These are phyloP conservation scores for Trypanosoma melophagium DNA, from an alignment of 208 protist genomes.

Conservation along the genomic window DNA sequence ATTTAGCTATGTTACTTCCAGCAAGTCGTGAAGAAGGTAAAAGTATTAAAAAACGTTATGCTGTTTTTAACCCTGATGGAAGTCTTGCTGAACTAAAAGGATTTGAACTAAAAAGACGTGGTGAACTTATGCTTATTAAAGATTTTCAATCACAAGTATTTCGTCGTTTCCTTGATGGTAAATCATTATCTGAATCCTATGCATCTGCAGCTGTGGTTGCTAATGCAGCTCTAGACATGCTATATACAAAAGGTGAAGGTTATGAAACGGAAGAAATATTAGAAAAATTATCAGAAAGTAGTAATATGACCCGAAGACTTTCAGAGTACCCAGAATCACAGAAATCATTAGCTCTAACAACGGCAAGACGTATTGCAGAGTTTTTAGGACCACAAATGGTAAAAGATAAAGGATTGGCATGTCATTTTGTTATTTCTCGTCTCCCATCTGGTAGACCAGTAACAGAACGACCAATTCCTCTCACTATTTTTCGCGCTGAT, in stretches of 20 bases:
- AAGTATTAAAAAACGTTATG: conserved; percentile 99
- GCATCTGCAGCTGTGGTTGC: conserved; percentile 94
- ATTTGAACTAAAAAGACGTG: conserved; percentile 99
- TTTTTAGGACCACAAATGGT: conserved; percentile 98
- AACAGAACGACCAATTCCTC: conserved; percentile 97
- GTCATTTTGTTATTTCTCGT: conserved; percentile 97
- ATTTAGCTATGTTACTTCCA: conserved; percentile 99
- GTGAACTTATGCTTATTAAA: conserved; percentile 99
- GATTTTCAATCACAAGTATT: conserved; percentile 98
- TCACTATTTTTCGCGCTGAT: conserved; percentile 97
- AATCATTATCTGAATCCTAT: conserved; percentile 95
- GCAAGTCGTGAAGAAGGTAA: conserved; percentile 98
- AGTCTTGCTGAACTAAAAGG: conserved; percentile 99
- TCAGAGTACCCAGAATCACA: conserved; percentile 97
- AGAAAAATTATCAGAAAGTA: conserved; percentile 97
- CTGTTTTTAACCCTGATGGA: conserved; percentile 98
- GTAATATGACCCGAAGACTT: conserved; percentile 95
- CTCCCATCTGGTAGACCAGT: conserved; percentile 94
- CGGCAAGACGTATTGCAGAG: conserved; percentile 95
- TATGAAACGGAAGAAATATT: conserved; percentile 96
- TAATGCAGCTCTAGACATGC: conserved; percentile 97
- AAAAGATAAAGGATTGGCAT: conserved; percentile 96
- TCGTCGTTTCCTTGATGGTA: conserved; percentile 95
- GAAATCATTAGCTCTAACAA: conserved; percentile 99
- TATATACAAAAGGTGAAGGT: conserved; percentile 88